Base-by-base conservation (phyloP, 2,329 filamentous ascomycete species). In the Exophiala spinifera region DNA sequence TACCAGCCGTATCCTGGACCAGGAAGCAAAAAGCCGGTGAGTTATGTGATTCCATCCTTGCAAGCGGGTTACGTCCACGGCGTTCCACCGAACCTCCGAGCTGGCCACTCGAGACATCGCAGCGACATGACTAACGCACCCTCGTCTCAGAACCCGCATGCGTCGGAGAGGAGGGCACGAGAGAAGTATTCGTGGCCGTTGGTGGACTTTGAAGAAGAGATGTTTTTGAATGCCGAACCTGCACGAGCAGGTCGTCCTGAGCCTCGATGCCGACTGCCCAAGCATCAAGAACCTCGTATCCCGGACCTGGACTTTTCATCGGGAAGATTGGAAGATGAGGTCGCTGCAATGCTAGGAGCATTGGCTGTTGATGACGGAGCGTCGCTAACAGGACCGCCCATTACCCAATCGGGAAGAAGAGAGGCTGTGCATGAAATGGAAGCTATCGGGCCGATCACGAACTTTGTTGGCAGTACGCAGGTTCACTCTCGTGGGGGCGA, bases 281-380 rank as follows among this genome's bases (percentile, higher is more conserved):
- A 56, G 25, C 39, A 56, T 33, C 57, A 59, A 36, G 53, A 56
- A n/a, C 53, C 57, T 21, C 53, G 53, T 4, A 59, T 59, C 19
- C 53, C 53, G 3, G 46, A 43, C 8, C 39, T 56, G 33, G 23
- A 51, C 7, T 53, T 59, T 31, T 6, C 42, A 10, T 17, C 25
- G 6, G 31, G 48, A 5, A 39, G 37, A 14, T 33, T 56, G 8
- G 33, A 31, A 14, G 46, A 53, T 10, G 53, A 59, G 31, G 46
- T 56, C 6, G 39, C 23, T 4, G 48, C 48, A 5, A 49, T 51
- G 31, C 48, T 57, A 4, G 44, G 34, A 37, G 39, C 19, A 1
- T 36, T 53, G 25, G 17, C 28, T 34, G 14, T 23, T 19, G 49
- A 33, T 10, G 23, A 46, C 15, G 34, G 23, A 44, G 17, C 10